phyloP scores from a whole-genome alignment of 2,329 filamentous ascomycete species.

The Exutisphaerella laricina region DNA sequence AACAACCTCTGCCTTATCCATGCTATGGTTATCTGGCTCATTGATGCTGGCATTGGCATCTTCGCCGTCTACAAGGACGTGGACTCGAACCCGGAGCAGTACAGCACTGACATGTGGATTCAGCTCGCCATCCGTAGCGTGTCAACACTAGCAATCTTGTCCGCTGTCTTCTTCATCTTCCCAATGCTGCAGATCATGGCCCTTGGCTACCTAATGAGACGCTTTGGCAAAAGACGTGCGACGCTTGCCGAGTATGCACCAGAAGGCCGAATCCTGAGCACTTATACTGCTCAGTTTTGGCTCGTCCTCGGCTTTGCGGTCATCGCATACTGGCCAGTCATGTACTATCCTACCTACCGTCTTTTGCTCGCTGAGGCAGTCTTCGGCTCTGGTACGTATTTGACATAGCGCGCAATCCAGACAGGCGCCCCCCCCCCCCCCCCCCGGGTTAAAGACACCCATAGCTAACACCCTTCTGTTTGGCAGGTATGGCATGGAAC shows the following conservation, averaged over 20 bases:
- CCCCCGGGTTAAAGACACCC: too few species aligned
- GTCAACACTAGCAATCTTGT: slow-evolving; percentile 15
- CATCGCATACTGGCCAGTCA: slow-evolving; percentile 18
- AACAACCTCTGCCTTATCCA: slow-evolving; percentile 14
- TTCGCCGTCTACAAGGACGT: slow-evolving; percentile 13
- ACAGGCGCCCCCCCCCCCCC: too few species aligned
- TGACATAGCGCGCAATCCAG: too few species aligned
- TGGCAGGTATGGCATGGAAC: slow-evolving; percentile 20
- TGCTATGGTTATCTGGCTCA: slow-evolving; percentile 13
- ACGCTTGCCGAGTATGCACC: slow-evolving; percentile 14
- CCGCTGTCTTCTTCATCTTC: slow-evolving; percentile 17
- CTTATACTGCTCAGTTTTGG: slow-evolving; percentile 21
- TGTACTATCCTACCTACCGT: slow-evolving; percentile 8
- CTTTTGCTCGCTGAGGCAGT: slow-evolving; percentile 14
- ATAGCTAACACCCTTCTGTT: too few species aligned
- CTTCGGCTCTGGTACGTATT: slow-evolving; percentile 19
- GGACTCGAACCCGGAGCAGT: slow-evolving; percentile 10
- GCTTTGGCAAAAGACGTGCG: slow-evolving; percentile 5
- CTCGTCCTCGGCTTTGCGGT: slow-evolving; percentile 16
- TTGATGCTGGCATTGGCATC: slow-evolving; percentile 17
- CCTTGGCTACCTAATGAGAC: slow-evolving; percentile 9
- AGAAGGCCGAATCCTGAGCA: slow-evolving; percentile 15
- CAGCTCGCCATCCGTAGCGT: slow-evolving; percentile 11
- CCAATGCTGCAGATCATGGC: slow-evolving; percentile 19
- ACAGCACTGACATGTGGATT: slow-evolving; percentile 9